Evolutionary conservation across 2,329 filamentous ascomycete genomes (phyloP).

Genomic region (Zasmidium cellare): DNA sequence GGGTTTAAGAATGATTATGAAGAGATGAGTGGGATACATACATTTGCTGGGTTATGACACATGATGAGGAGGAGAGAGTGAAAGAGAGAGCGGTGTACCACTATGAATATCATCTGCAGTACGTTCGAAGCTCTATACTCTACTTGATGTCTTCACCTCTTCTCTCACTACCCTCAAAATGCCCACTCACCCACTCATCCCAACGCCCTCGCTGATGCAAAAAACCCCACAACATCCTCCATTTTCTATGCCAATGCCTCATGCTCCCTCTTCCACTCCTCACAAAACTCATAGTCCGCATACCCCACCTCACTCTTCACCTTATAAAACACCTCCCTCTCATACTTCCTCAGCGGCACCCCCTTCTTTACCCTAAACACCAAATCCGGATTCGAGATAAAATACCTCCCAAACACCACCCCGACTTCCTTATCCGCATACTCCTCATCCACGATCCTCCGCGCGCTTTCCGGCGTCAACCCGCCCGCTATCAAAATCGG

Average conservation of each 20-base stretch:
- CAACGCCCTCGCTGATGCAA: constrained; percentile 1
- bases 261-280: constrained; percentile 11
- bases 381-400: constrained; percentile 51
- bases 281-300: constrained; percentile 29
- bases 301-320: constrained; percentile 40
- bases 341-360: constrained; percentile 43
- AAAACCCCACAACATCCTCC: neutral
- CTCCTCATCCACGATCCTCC: constrained; percentile 23
- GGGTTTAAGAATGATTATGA: no score
- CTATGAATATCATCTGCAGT: neutral
- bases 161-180: neutral
- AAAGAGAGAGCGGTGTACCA: neutral
- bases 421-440: constrained; percentile 43
- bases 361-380: constrained; percentile 45
- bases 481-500: constrained; percentile 52
- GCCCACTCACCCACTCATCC: no score
- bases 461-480: constrained; percentile 40
- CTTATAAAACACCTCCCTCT: constrained; percentile 48
- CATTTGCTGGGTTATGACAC: no score
- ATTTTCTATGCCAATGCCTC: neutral
- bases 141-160: neutral
- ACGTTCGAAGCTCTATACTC: neutral
- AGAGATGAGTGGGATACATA: neutral
- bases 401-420: constrained; percentile 50
- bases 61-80: no score